Evolutionary conservation across 306 rosid species (phyloP).

Genomic region (Argentina anserina): DNA sequence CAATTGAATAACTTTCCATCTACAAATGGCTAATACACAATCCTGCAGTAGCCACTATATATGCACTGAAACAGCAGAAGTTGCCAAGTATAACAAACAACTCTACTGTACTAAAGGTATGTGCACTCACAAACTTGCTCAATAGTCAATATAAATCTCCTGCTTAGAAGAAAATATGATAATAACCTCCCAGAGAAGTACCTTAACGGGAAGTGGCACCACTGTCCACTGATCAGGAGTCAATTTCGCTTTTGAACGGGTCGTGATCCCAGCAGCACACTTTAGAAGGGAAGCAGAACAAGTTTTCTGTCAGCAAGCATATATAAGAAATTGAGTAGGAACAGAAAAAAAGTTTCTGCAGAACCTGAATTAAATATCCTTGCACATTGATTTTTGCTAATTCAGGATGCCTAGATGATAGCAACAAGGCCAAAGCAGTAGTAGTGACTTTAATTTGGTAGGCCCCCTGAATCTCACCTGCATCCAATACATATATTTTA

Average conservation of each 20-base stretch:
- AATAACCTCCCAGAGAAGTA: constrained; percentile 21
- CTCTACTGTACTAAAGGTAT: background rate
- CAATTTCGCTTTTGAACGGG: constrained; percentile 84
- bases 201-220: constrained; percentile 85
- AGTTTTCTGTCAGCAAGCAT: constrained; percentile 24
- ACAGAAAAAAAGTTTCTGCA: constrained; percentile 11
- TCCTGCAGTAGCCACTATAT: background rate
- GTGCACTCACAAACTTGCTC: background rate
- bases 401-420: constrained; percentile 60
- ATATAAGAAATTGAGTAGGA: constrained; percentile 11
- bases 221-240: constrained; percentile 88
- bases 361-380: constrained; percentile 72
- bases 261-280: constrained; percentile 71
- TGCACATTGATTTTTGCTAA: constrained; percentile 55
- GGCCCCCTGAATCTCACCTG: constrained; percentile 90
- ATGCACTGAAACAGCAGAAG: background rate
- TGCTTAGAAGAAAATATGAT: background rate
- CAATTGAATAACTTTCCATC: background rate
- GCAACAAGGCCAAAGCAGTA: constrained; percentile 78
- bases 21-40: background rate
- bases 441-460: constrained; percentile 94
- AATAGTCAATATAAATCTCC: background rate
- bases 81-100: background rate
- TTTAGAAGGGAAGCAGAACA: constrained; percentile 28
- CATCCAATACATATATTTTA: constrained; percentile 22